Evolutionary conservation across 176 grass and related monocot species (phyloP).

Genomic region (Carex kokanica): DNA sequence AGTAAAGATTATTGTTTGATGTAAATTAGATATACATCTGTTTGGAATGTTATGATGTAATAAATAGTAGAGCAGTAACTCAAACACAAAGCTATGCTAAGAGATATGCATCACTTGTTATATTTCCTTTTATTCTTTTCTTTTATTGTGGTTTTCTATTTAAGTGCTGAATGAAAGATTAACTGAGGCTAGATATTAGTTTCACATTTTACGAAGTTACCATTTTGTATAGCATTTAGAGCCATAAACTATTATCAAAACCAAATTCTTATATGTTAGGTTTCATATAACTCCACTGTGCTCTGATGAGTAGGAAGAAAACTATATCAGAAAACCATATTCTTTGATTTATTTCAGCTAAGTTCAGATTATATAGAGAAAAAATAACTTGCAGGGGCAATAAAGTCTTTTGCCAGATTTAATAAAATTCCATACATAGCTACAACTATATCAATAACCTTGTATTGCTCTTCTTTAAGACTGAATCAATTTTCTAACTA

Average conservation of each 20-base stretch:
- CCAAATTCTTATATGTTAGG: too few species aligned
- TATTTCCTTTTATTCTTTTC: background rate
- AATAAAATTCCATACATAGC: background rate
- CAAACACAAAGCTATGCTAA: background rate
- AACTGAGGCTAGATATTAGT: background rate
- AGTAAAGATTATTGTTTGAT: background rate
- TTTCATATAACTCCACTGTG: background rate
- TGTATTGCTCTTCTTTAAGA: background rate
- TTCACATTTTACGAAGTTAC: background rate
- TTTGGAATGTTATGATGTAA: background rate
- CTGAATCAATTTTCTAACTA: background rate
- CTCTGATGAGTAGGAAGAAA: background rate
- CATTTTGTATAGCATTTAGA: background rate
- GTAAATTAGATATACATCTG: background rate
- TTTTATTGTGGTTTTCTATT: background rate
- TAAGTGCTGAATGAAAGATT: background rate
- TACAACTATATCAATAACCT: background rate
- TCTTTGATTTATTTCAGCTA: background rate
- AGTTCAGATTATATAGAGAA: background rate
- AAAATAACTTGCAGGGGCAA: background rate
- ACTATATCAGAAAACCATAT: background rate
- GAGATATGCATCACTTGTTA: background rate
- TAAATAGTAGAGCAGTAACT: background rate
- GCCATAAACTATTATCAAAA: background rate
- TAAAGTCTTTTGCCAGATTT: background rate